Base-by-base conservation (phyloP, 2,329 filamentous ascomycete genomes). In the Colletotrichum sp. region DNA sequence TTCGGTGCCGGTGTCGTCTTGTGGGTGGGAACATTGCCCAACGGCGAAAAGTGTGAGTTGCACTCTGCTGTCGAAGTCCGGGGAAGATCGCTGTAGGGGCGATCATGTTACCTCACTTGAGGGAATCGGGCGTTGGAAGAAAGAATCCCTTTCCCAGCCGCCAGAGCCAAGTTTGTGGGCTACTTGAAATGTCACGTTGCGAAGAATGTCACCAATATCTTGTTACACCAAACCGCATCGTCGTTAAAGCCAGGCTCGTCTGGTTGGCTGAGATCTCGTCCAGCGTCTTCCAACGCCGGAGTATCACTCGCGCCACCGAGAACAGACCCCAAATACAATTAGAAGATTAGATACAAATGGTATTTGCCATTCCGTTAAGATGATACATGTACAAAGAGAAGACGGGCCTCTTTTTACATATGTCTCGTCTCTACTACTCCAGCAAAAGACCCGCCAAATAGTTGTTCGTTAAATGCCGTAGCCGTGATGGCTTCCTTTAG, bases 271-370 rank as follows among this genome's bases (percentile, higher is more conserved):
- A 18, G 48, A 10, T 21, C 63, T 61, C 60, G n/a, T 63, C 67
- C 59, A 18, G 61, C 63, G 34, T 72, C 63, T 39, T 75, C 70
- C 61, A 36, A 67, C 67, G 63, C 68, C 34, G 8, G 67, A 71
- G 16, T 0, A 5, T 52, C 43, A 52, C 43, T 52, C 57, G 15
- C 32, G 4, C 24, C 59, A 52, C 43, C 66, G 39, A 28, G 16
- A 59, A 57, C 61, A 32, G 13, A 30, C 71, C 82, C 79, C 71
- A 69, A 77, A 79, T 82, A 80, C 80, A 77, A 89, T 89, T 89
- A 88, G 84, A 87, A 87, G 79, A 86, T 88, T 88, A 88, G 83
- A 81, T 86, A 87, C 82, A 84, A 78, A 77, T 77, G 76, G 76
- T 78, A 79, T 79, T 76, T 80, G 77, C 77, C 79, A 78, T 78